phyloP scores from a whole-genome alignment of 768 basidiomycete species.

The Lyophyllum shimeji region DNA sequence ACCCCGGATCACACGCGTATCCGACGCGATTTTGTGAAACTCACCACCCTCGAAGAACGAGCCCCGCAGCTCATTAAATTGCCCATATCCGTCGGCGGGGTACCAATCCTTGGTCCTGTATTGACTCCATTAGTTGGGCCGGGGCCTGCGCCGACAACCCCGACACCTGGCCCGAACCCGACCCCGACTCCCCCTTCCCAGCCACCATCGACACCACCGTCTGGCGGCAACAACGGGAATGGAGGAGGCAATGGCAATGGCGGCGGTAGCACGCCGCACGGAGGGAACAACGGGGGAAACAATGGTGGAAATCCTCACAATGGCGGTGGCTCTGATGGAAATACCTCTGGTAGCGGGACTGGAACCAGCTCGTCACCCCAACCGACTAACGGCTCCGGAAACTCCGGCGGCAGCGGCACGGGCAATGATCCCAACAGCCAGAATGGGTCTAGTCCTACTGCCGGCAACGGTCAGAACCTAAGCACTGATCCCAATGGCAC shows the following conservation, averaged over 20 bases:
- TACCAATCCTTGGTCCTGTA: conserved; percentile 40
- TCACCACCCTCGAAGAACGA: conserved; percentile 25
- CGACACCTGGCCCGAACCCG: conserved; percentile 15
- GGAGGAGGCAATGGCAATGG: conserved; percentile 7
- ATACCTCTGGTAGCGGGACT: conserved; percentile 1
- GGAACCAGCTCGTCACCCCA: conserved; percentile 9
- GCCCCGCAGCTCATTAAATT: conserved; percentile 38
- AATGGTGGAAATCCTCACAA: conserved; percentile 3
- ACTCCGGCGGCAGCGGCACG: background rate
- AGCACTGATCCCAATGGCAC: background rate
- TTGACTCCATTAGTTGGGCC: conserved; percentile 31
- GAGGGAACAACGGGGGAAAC: background rate
- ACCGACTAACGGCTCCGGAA: background rate
- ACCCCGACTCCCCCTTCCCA: conserved; percentile 10
- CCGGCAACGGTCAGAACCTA: background rate
- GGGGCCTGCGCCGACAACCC: conserved; percentile 11
- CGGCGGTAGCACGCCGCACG: conserved; percentile 14
- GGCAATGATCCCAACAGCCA: background rate
- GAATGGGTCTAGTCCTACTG: background rate
- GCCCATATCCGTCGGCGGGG: conserved; percentile 36
- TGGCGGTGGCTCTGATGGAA: background rate
- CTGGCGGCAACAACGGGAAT: background rate
- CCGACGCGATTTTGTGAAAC: background rate
- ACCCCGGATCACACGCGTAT: conserved; percentile 6
- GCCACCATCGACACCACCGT: conserved; percentile 1